Conservation (phyloP, 2,329 filamentous ascomycete genomes). For the Fusarium ambrosium region DNA sequence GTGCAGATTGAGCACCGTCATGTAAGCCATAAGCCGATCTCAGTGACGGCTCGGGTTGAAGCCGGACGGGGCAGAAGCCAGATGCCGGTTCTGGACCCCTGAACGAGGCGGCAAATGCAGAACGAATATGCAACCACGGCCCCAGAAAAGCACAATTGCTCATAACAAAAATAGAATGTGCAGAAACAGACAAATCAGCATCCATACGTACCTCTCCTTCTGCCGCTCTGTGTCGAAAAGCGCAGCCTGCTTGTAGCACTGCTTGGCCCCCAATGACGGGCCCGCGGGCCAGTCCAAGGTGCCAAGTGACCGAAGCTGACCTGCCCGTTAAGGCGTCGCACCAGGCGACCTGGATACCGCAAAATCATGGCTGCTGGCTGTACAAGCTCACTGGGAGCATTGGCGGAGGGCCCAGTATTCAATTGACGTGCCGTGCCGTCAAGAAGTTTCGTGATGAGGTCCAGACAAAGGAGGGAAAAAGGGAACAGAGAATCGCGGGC, state of each 20-base stretch:
- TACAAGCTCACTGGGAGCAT: conserved; percentile 13
- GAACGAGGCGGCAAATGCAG: background rate
- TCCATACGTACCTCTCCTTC: conserved; percentile 45
- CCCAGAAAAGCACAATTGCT: background rate
- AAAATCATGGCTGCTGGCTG: conserved; percentile 40
- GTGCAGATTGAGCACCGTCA: background rate
- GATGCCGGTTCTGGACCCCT: background rate
- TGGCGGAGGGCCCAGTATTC: background rate
- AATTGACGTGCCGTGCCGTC: conserved; percentile 31
- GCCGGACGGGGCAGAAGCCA: background rate
- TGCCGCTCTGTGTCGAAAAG: conserved; percentile 49
- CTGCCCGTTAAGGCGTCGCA: conserved; percentile 41
- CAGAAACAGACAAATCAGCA: background rate
- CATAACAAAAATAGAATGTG: conserved; percentile 1
- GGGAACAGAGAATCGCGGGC: conserved; percentile 23
- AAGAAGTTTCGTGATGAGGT: conserved; percentile 21
- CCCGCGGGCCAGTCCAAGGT: conserved; percentile 26
- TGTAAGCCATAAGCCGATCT: background rate
- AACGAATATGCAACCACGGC: background rate
- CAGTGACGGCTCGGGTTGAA: background rate
- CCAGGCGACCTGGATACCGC: conserved; percentile 45
- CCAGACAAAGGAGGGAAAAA: conserved; percentile 27
- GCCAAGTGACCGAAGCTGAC: conserved; percentile 37
- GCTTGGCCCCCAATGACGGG: conserved; percentile 38
- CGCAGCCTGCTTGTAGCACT: conserved; percentile 32